These are phyloP conservation scores for Chiua virens DNA, from an alignment of 768 basidiomycete genomes.

Conservation along the genomic window DNA sequence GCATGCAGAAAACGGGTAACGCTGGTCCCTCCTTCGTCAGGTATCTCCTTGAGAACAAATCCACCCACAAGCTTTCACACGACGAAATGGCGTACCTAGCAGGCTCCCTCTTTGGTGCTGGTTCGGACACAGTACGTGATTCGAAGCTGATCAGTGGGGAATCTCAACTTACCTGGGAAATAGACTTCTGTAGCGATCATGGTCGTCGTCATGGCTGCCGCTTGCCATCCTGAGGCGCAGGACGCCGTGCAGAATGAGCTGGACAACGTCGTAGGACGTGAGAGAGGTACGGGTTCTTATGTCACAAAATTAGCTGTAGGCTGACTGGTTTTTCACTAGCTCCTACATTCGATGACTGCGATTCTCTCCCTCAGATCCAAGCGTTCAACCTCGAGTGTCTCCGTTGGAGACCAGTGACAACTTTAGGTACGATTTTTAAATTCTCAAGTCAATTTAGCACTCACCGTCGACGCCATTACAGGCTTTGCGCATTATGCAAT, in stretches of 20 bases:
- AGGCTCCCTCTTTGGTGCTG: conserved; percentile 66
- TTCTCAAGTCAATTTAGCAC: neutral
- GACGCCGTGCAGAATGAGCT: conserved; percentile 52
- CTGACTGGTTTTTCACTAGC: conserved; percentile 21
- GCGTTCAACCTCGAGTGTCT: conserved; percentile 43
- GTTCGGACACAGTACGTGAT: conserved; percentile 53
- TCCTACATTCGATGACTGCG: conserved; percentile 42
- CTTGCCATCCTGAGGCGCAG: conserved; percentile 54
- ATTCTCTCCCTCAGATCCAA: conserved; percentile 36
- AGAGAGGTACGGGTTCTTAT: conserved; percentile 20
- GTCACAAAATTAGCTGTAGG: neutral
- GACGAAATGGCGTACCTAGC: conserved; percentile 63
- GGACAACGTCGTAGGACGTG: conserved; percentile 51
- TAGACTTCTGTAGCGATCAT: conserved; percentile 58
- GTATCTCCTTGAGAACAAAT: conserved; percentile 57
- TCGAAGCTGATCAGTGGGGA: too few relatives aligned
- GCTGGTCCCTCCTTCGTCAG: conserved; percentile 49
- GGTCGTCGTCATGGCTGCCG: conserved; percentile 55
- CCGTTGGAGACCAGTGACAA: conserved; percentile 42
- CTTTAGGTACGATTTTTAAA: conserved; percentile 22
- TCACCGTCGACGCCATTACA: conserved; percentile 3
- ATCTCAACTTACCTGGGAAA: neutral
- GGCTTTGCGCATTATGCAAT: conserved; percentile 68
- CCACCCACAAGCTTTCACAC: conserved; percentile 51
- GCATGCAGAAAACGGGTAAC: conserved; percentile 21